Percentiles rank a stretch among this genome's conserved stretches.
Conservation (phyloP, 257 asterid species). For the Solanum peruvianum region DNA sequence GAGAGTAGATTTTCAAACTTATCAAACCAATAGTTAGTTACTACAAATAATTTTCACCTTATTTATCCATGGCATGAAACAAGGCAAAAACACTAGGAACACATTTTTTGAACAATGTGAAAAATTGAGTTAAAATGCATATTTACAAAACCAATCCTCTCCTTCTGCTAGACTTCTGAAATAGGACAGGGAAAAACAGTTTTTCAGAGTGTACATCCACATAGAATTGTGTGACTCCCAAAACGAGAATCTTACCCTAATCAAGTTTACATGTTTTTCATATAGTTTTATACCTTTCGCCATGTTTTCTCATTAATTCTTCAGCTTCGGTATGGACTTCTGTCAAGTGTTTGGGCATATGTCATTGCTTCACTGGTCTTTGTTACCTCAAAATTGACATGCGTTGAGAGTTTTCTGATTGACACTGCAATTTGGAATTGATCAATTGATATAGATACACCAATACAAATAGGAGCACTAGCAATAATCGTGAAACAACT, state of each 20-base stretch:
- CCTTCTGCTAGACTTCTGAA: neutral
- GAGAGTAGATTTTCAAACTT: neutral
- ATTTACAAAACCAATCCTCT: neutral
- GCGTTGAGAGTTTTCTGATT: neutral
- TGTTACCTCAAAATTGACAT: neutral
- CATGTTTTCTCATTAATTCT: neutral
- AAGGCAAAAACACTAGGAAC: neutral
- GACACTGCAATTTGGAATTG: neutral
- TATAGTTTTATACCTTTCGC: neutral
- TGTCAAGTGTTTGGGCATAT: neutral
- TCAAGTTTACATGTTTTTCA: neutral
- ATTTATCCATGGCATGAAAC: neutral
- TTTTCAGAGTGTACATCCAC: neutral
- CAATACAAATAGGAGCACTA: neutral
- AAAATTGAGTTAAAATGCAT: neutral
- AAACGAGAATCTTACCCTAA: neutral
- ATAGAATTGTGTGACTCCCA: neutral
- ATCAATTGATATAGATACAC: neutral
- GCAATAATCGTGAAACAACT: neutral
- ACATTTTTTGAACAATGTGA: neutral
- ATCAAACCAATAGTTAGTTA: neutral
- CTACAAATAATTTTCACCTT: neutral
- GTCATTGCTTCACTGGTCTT: neutral
- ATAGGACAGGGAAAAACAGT: neutral
- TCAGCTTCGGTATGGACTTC: neutral